Base-by-base conservation (phyloP, 371 early-diverging fungal genomes). In the Chytridiales sp. region DNA sequence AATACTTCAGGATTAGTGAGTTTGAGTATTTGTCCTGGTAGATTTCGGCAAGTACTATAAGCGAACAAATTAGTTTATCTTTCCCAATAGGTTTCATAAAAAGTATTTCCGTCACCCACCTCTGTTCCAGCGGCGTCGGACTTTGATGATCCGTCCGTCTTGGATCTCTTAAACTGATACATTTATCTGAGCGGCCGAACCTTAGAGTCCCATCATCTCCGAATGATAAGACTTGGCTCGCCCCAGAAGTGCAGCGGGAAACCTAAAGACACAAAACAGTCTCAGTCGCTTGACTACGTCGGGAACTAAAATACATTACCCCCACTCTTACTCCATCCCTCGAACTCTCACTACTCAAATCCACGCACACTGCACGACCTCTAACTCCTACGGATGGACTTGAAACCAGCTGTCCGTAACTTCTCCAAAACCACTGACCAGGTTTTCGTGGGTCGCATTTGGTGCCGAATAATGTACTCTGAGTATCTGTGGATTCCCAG, bases 151-250 rank as follows among this genome's bases (percentile, higher is more conserved):
- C 38, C 41, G 11, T 26, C 27, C 21, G 21, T 1, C 22, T 38
- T 34, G 31, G 57, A 11, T 32, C 57, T 30, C 17, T 15, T 40
- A 47, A 21, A 26, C 32, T 30, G n/a, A 48, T 15, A 30, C 47
- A 48, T 49, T 39, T 59, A 47, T 53, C 53, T n/a, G 59, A 59
- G 32, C 36, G 46, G 4, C 59, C 65, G 6, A 53, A 9, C 1
- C 56, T 41, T 32, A 64, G 51, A 9, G 38, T 51, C 4, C 65
- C 56, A 30, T 52, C 31, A 3, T 30, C 6, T 15, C 47, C 32
- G 15, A 56, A 56, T 29, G 59, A 30, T 17, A 64, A 17, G 9
- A 53, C 47, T 27, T 64, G 65, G 41, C 49, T 59, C 19, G 65
- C 19, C 13, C 31, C 19, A 19, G 30, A 47, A 13, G 59, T 59